Evolutionary conservation across 2,329 filamentous ascomycete genomes (phyloP), one percentile per base, ranked within the genome.

Genomic region (Zasmidium angulare): DNA sequence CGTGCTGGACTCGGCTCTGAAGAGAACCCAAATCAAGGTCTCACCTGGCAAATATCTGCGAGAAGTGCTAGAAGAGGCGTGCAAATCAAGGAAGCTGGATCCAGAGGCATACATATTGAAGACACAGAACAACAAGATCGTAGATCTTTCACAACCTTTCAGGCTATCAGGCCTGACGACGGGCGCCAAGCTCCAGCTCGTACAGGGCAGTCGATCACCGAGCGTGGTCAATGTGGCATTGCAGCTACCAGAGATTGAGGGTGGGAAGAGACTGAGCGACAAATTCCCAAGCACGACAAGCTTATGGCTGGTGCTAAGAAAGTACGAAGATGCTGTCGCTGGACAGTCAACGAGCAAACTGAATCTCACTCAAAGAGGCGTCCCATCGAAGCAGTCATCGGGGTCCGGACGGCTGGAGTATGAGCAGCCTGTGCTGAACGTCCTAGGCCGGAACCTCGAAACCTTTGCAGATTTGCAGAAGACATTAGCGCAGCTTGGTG

Each of bases 171-270:
- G 92, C 52, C 87, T 99, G 4, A 82, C 84, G 12, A 85, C 90
- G 40, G 95, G 95, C 62, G 93, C 95, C 60, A 96, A 96, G 72
- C 86, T 99, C 59, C 93, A 98, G 72, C 89, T 99, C 52, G 89
- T 97, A 21, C 87, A 91, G 71, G 87, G 89, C 60, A 95, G 93
- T 49, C 90, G 90, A 58, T 95, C 92, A 0, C 89, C 93, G 0
- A 88, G 91, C 1, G 89, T 89, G 50, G 89, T 99, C 57, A 92
- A 89, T 46, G 89, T 99, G 46, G 93, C 91, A n/a, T 79, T 99
- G 12, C 90, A 96, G 71, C 80, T 97, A 24, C 90, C 91, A 2
- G 82, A 87, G 36, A 84, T 87, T 21, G 89, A 95, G 71, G 86
- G 86, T 1, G 67, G 66, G 4, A 86, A 86, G 22, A 86, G 92